Percentiles rank a stretch among this genome's conserved stretches.
These are phyloP conservation scores for Candolleomyces aberdarensis DNA, from an alignment of 768 basidiomycete genomes.

Conservation along the genomic window DNA sequence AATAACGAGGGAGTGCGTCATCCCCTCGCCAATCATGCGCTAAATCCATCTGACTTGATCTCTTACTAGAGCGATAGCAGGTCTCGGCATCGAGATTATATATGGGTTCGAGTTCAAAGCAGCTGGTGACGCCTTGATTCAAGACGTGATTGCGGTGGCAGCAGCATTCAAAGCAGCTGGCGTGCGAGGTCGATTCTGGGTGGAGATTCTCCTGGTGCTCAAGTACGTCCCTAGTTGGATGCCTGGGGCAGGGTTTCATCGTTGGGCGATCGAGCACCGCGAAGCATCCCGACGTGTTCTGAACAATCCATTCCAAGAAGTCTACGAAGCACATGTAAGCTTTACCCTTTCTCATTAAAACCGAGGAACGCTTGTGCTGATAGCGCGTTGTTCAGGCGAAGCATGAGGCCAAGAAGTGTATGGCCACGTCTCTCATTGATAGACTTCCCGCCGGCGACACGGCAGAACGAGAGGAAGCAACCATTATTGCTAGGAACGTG, in stretches of 20 bases:
- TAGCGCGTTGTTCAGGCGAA: not conserved
- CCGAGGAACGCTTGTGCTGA: not conserved
- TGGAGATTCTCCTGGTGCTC: slow-evolving; percentile 15
- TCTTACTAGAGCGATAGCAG: slow-evolving; percentile 7
- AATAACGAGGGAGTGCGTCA: not conserved
- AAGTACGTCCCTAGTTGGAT: slow-evolving; percentile 33
- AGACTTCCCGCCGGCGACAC: not conserved
- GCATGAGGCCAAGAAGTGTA: not conserved
- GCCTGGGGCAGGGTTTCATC: slow-evolving; percentile 28
- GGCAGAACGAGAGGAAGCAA: not conserved
- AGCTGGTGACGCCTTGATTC: slow-evolving; percentile 31
- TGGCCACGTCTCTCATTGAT: not conserved
- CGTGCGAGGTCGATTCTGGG: slow-evolving; percentile 16
- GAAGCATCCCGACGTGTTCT: not conserved
- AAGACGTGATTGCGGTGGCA: slow-evolving; percentile 24
- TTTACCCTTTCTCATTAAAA: not conserved
- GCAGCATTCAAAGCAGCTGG: slow-evolving; percentile 18
- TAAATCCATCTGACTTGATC: not conserved
- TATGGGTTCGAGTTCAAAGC: slow-evolving; percentile 25
- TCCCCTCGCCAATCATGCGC: not conserved
- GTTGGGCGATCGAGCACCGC: slow-evolving; percentile 3
- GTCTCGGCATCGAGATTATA: slow-evolving; percentile 8
- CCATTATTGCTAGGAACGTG: not conserved
- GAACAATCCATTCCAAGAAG: not conserved
- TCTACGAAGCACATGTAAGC: not conserved